phyloP scores from a whole-genome alignment of 2,329 filamentous ascomycete species.

The Arthrobotrys megalospora region DNA sequence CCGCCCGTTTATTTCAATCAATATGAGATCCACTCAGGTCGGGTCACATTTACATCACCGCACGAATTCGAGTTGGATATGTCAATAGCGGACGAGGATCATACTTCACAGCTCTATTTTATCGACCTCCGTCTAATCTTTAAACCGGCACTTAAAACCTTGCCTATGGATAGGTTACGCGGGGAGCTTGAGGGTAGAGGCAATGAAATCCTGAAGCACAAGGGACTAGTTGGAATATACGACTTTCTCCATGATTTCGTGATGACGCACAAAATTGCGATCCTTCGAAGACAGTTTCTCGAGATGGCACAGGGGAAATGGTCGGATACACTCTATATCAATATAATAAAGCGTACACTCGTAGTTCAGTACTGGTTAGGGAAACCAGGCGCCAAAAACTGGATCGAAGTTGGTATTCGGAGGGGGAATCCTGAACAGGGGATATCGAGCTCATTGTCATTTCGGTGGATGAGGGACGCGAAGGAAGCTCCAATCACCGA shows the following conservation, averaged over 20 bases:
- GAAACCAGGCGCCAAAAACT: constrained; percentile 79
- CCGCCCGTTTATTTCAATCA: constrained; percentile 83
- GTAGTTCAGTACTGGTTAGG: constrained; percentile 90
- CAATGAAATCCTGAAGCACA: constrained; percentile 78
- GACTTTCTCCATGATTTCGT: constrained; percentile 88
- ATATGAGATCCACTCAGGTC: constrained; percentile 85
- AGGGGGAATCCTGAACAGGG: constrained; percentile 73
- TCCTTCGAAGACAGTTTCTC: constrained; percentile 82
- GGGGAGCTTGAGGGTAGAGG: constrained; percentile 65
- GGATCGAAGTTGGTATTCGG: constrained; percentile 88
- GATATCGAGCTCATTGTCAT: constrained; percentile 72
- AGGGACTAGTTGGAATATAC: constrained; percentile 85
- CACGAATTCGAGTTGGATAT: constrained; percentile 94
- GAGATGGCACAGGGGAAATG: constrained; percentile 80
- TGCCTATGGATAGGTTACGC: constrained; percentile 76
- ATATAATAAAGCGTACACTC: constrained; percentile 84
- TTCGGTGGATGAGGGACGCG: constrained; percentile 88
- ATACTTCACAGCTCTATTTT: constrained; percentile 89
- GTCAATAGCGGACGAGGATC: constrained; percentile 88
- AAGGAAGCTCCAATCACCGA: constrained; percentile 79
- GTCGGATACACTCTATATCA: constrained; percentile 82
- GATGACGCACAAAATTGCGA: constrained; percentile 89
- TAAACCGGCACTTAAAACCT: constrained; percentile 75
- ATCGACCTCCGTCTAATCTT: constrained; percentile 92
- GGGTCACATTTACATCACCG: constrained; percentile 86